These are phyloP conservation scores for Aspergillus carlsbadensis DNA, from an alignment of 495 filamentous ascomycete species.

Conservation along the genomic window DNA sequence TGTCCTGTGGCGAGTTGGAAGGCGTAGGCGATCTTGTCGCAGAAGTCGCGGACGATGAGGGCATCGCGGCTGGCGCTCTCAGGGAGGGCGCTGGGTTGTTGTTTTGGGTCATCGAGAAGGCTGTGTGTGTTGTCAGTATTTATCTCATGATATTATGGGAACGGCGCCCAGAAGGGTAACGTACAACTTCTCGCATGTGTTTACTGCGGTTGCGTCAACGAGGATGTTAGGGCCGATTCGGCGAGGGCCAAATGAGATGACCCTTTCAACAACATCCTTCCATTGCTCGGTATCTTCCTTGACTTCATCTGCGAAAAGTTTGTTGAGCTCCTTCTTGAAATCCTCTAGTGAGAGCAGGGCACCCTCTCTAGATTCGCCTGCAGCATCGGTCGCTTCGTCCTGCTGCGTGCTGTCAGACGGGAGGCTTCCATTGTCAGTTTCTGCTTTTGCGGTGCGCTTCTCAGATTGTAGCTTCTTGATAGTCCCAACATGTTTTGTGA, in stretches of 20 bases:
- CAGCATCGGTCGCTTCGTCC: conserved; percentile 35
- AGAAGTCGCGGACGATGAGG: conserved; percentile 70
- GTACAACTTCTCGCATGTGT: conserved; percentile 73
- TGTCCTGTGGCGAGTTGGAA: conserved; percentile 92
- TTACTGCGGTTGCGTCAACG: conserved; percentile 75
- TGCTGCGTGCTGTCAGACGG: conserved; percentile 27
- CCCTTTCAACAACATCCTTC: conserved; percentile 73
- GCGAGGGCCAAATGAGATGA: conserved; percentile 85
- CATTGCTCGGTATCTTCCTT: conserved; percentile 70
- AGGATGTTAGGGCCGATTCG: conserved; percentile 86
- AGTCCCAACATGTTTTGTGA: conserved; percentile 72
- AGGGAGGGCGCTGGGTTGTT: conserved; percentile 24
- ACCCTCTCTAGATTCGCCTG: conserved; percentile 49
- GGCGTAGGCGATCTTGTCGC: conserved; percentile 86
- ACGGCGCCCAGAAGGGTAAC: not conserved
- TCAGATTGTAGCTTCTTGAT: conserved; percentile 80
- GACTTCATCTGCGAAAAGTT: conserved; percentile 59
- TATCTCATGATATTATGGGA: too few species aligned
- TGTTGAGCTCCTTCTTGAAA: conserved; percentile 68
- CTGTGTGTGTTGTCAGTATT: conserved; percentile 19
- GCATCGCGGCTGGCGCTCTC: conserved; percentile 44
- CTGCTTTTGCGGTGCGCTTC: conserved; percentile 43
- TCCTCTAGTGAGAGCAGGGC: conserved; percentile 67
- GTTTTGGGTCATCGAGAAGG: conserved; percentile 39
- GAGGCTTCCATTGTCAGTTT: conserved; percentile 34